These are phyloP conservation scores for Colletotrichum brevisporum DNA, from an alignment of 2,329 filamentous ascomycete genomes.

Conservation along the genomic window DNA sequence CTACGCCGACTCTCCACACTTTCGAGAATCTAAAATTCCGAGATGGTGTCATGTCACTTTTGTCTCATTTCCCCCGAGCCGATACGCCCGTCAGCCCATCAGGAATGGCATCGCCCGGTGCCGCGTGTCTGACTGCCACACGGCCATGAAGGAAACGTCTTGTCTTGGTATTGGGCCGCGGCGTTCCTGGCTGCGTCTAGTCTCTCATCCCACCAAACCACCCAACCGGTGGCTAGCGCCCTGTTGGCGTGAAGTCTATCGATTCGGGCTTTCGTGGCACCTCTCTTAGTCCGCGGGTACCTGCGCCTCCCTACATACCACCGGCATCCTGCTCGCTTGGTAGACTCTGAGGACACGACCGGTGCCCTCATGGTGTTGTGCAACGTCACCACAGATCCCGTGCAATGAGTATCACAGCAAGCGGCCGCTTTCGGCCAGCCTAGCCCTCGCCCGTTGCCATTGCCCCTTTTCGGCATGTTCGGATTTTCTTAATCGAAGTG, in stretches of 20 bases:
- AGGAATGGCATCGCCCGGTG: constrained; percentile 7
- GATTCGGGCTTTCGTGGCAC: constrained; percentile 30
- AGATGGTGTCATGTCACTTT: constrained; percentile 28
- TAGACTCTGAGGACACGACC: constrained; percentile 1
- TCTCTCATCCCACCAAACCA: not conserved
- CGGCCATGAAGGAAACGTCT: constrained; percentile 18
- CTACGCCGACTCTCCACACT: not conserved
- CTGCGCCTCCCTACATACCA: constrained; percentile 32
- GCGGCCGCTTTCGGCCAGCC: constrained; percentile 18
- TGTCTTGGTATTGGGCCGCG: constrained; percentile 21
- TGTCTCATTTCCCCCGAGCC: constrained; percentile 30
- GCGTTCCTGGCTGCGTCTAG: not conserved
- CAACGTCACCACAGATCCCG: constrained; percentile 32
- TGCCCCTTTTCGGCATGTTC: constrained; percentile 8
- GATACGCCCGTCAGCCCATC: constrained; percentile 1
- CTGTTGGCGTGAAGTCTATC: constrained; percentile 25
- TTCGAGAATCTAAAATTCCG: not conserved
- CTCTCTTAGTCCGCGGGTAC: constrained; percentile 32
- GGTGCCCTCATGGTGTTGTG: constrained; percentile 5
- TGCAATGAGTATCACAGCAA: not conserved
- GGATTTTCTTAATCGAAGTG: not conserved
- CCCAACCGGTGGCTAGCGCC: constrained; percentile 11
- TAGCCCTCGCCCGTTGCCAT: constrained; percentile 6
- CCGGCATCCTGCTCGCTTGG: constrained; percentile 17
- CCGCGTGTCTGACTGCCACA: constrained; percentile 28